These are phyloP conservation scores for Jaenimonas drosophilae DNA, from an alignment of 208 protist species.

Conservation along the genomic window DNA sequence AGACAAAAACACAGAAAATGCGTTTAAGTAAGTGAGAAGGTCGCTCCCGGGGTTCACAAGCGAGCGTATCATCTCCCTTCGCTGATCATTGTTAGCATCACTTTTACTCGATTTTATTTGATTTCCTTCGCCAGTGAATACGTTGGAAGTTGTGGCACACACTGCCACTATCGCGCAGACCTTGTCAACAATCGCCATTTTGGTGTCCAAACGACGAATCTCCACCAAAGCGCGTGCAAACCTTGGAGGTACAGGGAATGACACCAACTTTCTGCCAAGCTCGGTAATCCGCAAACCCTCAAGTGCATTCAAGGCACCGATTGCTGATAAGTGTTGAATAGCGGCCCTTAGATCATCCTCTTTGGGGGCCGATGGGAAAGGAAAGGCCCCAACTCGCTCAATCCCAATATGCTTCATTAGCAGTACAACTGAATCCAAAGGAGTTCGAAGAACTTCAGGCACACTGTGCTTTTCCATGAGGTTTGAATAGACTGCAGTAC, in stretches of 20 bases:
- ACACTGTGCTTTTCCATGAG: conserved; percentile 93
- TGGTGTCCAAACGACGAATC: conserved; percentile 26
- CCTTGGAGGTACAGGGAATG: conserved; percentile 75
- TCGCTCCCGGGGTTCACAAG: conserved; percentile 81
- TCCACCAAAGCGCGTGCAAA: conserved; percentile 72
- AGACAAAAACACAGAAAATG: conserved; percentile 52
- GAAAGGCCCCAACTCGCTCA: conserved; percentile 79
- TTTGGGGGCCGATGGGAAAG: conserved; percentile 74
- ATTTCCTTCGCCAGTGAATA: conserved; percentile 83
- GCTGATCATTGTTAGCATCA: conserved; percentile 24
- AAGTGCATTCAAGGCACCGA: conserved; percentile 57
- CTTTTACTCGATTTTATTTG: conserved; percentile 49
- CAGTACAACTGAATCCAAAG: conserved; percentile 86
- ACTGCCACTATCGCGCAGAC: conserved; percentile 27
- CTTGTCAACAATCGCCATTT: conserved; percentile 34
- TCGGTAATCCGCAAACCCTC: conserved; percentile 47
- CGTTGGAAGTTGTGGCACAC: conserved; percentile 58
- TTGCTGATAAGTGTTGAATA: conserved; percentile 54
- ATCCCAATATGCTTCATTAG: conserved; percentile 89
- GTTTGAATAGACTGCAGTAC: conserved; percentile 94
- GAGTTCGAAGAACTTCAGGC: conserved; percentile 92
- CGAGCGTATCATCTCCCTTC: conserved; percentile 27
- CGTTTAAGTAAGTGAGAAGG: conserved; percentile 69
- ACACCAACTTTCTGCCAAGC: conserved; percentile 51
- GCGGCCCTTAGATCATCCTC: conserved; percentile 59